phyloP scores from a whole-genome alignment of 345 rosid species.

The Gossypioides kirkii region DNA sequence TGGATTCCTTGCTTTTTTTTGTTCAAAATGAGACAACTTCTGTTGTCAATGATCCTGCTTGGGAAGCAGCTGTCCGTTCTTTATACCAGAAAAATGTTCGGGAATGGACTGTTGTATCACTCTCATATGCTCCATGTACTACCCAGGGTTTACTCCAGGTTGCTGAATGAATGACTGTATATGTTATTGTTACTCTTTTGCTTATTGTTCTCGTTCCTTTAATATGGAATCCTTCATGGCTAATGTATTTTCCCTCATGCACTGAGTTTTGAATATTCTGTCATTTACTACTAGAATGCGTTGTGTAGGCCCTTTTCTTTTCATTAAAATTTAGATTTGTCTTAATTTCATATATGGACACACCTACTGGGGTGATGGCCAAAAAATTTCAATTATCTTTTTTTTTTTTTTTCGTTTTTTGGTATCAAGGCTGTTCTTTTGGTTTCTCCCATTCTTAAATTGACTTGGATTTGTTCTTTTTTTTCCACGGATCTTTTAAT shows the following conservation, averaged over 20 bases:
- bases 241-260: background rate
- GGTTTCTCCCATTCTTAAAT: background rate
- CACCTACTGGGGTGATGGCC: background rate
- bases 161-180: slow-evolving; percentile 8
- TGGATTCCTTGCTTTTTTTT: slow-evolving; percentile 78
- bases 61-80: slow-evolving; percentile 72
- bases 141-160: slow-evolving; percentile 99
- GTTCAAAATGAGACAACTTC: slow-evolving; percentile 63
- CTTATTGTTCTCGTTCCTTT: background rate
- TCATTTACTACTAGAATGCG: background rate
- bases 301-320: background rate
- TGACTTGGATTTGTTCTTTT: background rate
- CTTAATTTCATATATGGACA: background rate
- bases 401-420: background rate
- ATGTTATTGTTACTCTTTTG: background rate
- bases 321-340: background rate
- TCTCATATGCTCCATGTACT: slow-evolving; percentile 97
- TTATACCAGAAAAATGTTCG: slow-evolving; percentile 78
- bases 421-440: background rate
- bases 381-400: background rate
- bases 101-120: slow-evolving; percentile 89
- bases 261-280: background rate
- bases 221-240: slow-evolving; percentile 10
- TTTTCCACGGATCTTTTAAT: slow-evolving; percentile 12
- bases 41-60: slow-evolving; percentile 86